Percentiles rank a stretch among this genome's conserved stretches.
phyloP scores from a whole-genome alignment of 2,329 filamentous ascomycete genomes.

The Aspergillus japonicus region DNA sequence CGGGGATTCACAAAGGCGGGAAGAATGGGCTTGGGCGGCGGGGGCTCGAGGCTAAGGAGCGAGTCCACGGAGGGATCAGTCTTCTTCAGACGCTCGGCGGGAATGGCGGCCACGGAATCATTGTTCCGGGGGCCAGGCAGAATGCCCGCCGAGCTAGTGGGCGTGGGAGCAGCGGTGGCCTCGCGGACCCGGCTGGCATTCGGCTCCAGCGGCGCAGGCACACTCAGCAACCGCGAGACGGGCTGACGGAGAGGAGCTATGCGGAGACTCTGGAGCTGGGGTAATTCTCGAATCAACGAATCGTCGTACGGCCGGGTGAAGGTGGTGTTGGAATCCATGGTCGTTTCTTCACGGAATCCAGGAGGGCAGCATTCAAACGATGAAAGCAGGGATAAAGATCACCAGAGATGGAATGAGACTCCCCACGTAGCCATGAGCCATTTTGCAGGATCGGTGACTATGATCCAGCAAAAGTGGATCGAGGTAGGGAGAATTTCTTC shows the following conservation, averaged over 20 bases:
- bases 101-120: conserved; percentile 31
- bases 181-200: conserved; percentile 38
- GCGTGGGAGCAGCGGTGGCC: conserved; percentile 29
- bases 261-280: conserved; percentile 43
- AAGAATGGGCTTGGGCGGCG: conserved; percentile 41
- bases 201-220: conserved; percentile 48
- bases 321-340: conserved; percentile 33
- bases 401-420: neutral
- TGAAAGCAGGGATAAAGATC: neutral
- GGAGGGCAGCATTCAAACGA: conserved; percentile 4
- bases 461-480: neutral
- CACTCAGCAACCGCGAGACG: conserved; percentile 40
- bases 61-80: conserved; percentile 32
- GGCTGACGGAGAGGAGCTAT: conserved; percentile 51
- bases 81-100: conserved; percentile 38
- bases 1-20: conserved; percentile 51
- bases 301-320: conserved; percentile 42
- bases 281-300: conserved; percentile 42
- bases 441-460: neutral
- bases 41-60: conserved; percentile 32
- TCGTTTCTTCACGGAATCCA: conserved; percentile 18
- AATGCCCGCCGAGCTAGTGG: conserved; percentile 27
- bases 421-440: neutral
- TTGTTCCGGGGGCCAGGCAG: conserved; percentile 32
- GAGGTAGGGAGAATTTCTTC: neutral